These are phyloP conservation scores for Ottelia alismoides DNA, from an alignment of 106 monocot genomes.

Conservation along the genomic window DNA sequence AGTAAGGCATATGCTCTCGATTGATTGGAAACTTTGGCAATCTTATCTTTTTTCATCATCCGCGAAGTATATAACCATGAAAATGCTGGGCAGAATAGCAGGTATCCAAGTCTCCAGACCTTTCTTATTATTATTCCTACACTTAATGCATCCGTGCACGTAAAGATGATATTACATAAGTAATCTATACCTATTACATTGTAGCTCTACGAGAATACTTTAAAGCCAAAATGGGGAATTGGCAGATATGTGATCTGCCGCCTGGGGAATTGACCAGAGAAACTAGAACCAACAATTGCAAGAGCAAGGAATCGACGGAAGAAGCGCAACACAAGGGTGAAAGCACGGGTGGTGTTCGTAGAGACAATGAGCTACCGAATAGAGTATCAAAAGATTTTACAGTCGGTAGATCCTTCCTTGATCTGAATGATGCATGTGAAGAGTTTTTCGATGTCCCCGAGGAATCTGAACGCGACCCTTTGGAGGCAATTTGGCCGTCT, in stretches of 20 bases:
- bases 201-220: slow-evolving; percentile 90
- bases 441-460: slow-evolving; percentile 90
- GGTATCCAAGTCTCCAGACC: slow-evolving; percentile 21
- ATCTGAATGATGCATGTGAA: slow-evolving; percentile 71
- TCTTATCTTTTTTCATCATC: slow-evolving; percentile 71
- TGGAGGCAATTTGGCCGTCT: slow-evolving; percentile 41
- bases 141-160: background rate
- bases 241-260: slow-evolving; percentile 32
- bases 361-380: slow-evolving; percentile 23
- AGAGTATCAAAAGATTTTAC: slow-evolving; percentile 12
- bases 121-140: background rate
- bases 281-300: slow-evolving; percentile 15
- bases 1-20: slow-evolving; percentile 98
- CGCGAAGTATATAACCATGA: slow-evolving; percentile 65
- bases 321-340: slow-evolving; percentile 22
- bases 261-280: slow-evolving; percentile 46
- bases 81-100: slow-evolving; percentile 89
- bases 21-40: slow-evolving; percentile 97
- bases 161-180: background rate
- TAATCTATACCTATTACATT: slow-evolving; percentile 5
- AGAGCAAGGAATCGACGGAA: slow-evolving; percentile 30
- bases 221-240: slow-evolving; percentile 48
- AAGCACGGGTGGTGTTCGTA: slow-evolving; percentile 13
- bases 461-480: slow-evolving; percentile 43
- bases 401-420: slow-evolving; percentile 61